Base-by-base conservation (phyloP, 768 basidiomycete genomes). In the Trametes coccinea region DNA sequence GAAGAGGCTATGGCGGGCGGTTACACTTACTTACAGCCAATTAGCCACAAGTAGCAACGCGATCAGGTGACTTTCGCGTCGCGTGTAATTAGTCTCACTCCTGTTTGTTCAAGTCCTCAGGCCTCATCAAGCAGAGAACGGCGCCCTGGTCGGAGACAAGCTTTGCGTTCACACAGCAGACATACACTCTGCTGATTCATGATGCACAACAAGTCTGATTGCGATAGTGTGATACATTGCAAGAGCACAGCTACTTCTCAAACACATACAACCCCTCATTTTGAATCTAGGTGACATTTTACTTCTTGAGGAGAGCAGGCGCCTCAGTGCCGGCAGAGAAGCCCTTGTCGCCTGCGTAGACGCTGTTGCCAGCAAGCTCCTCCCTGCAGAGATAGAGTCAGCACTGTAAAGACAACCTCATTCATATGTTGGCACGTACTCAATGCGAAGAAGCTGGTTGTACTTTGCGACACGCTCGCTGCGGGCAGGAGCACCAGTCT, bases 401-500 rank as follows among this genome's bases (percentile, higher is more conserved):
- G 52, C 29, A 60, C 50, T 66, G 41, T 48, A 29, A n/a, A 65
- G 5, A 14, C 41, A 16, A 43, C 7, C 4, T 5, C 7, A 8
- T 9, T 8, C 41, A 43, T 37, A 37, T 37, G 44, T 22, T 22
- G 22, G 22, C 22, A 82, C 89, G 72, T 76, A 93, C 88, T 93
- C 92, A 64, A 95, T 95, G 69, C 94, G 91, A 73, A 97, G 82
- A 56, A 97, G 79, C 37, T 84, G 80, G 72, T 95, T 95, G 84
- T 94, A 93, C 78, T 95, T 95, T 71, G 93, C 93, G 31, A 98
- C 90, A 79, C 97, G 96, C 81, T 98, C 97, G 70, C 88, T 90
- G 65, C 95, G 85, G 63, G 93, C 94, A 39, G 95, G 96, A 45
- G 95, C 95, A 79, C 96, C 96, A 49, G 96, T 97, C 89, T 99